Conservation (phyloP, 257 asterid species). For the Knoxia roxburghii region DNA sequence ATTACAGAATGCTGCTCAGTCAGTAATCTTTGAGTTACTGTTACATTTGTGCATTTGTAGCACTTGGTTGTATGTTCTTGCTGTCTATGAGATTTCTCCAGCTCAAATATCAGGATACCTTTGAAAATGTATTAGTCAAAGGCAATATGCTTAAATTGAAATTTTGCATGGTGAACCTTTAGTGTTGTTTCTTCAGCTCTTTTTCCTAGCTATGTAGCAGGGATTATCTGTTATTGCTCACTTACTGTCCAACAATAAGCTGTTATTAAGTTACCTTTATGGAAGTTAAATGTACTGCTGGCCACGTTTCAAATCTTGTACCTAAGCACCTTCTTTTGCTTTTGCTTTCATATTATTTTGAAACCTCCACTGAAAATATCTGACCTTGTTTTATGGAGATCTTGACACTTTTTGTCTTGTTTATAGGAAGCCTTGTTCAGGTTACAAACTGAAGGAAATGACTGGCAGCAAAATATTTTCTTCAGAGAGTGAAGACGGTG, state of each 20-base stretch:
- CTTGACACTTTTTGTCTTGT: not conserved
- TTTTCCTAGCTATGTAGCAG: too few species aligned
- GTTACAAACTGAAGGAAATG: slow-evolving; percentile 83
- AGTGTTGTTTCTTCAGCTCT: too few species aligned
- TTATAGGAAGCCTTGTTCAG: slow-evolving; percentile 85
- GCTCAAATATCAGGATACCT: not conserved
- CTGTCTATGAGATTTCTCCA: not conserved
- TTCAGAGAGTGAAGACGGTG: slow-evolving; percentile 44
- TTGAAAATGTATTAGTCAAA: not conserved
- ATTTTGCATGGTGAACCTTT: not conserved
- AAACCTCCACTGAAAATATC: not conserved
- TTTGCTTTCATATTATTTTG: not conserved
- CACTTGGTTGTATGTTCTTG: not conserved
- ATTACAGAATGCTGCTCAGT: not conserved
- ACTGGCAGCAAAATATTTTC: slow-evolving; percentile 78
- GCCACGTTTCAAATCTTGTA: not conserved
- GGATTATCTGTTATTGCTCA: not conserved
- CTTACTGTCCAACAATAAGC: not conserved
- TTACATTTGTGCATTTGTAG: not conserved
- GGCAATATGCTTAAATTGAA: not conserved
- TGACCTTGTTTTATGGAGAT: not conserved
- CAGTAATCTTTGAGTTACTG: not conserved
- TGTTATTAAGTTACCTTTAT: not conserved
- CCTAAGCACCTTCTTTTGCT: too few species aligned
- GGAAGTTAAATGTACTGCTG: not conserved